Base-by-base conservation (phyloP, 495 filamentous ascomycete genomes). In the Cercophora newfieldiana region DNA sequence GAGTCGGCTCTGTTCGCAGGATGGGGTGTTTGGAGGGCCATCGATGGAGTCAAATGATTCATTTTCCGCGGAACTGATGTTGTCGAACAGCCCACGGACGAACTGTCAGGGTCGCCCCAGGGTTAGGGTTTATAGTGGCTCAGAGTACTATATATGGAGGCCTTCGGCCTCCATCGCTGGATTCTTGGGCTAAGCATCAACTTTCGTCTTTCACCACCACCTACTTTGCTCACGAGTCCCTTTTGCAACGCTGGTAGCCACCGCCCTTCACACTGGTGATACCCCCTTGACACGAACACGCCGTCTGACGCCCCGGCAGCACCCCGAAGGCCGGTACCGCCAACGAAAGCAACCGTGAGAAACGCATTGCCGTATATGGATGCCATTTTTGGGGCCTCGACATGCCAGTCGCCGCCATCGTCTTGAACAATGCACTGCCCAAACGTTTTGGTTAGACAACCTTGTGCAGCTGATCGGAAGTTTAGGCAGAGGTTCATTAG, bases 401-500 rank as follows among this genome's bases (percentile, higher is more conserved):
- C 14, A 22, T 57, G 26, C 71, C 74, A 77, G 58, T 77, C 74
- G 5, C 67, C 29, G 0, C 25, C 19, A 44, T 65, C 61, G 59
- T 70, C 66, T 59, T 76, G 70, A 26, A 70, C 29, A 54, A 74
- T 77, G 59, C 72, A 74, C 4, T 51, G 18, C 5, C 18, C 6
- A 4, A 4, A 6, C 6, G 5, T 24, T 3, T 51, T 51, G 21
- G 48, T n/a, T 24, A 24, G 16, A 6, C n/a, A n/a, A n/a, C 48
- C 21, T 7, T 24, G 16, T 6, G 48, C 18, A n/a, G 6, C n/a
- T 51, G 18, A 51, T 6, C 48, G 5, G 16, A 24, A 24, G 48
- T n/a, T n/a, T n/a, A n/a, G n/a, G n/a, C n/a, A n/a, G n/a, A n/a
- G 48, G 6, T n/a, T n/a, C 4, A 51, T 51, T 6, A 4, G 48